Base-by-base conservation (phyloP, 2,329 filamentous ascomycete genomes). In the Albifimbria verrucaria region DNA sequence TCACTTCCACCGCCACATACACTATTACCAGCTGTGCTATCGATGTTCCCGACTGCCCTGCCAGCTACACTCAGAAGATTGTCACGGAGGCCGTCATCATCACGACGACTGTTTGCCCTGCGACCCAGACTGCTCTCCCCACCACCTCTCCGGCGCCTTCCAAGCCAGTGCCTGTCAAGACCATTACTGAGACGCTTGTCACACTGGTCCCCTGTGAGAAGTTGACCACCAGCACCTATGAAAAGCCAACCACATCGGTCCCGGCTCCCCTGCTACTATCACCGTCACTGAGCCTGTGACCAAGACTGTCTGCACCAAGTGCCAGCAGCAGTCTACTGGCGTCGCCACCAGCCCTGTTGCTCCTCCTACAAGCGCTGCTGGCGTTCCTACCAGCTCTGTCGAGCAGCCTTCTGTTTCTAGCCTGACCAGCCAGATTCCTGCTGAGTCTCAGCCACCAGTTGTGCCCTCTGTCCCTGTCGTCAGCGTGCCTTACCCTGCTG, bases 31-130 rank as follows among this genome's bases (percentile, higher is more conserved):
- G 62, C 52, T 75, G 72, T 52, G 69, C 66, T 49, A 67, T 65
- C 39, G 62, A 64, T 3, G 68, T 71, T 18, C 55, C 68, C 55
- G 73, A 75, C 68, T 75, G 72, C 63, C 72, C 72, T 22, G 64
- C 68, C 39, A 61, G 63, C 18, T 69, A 68, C 43, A 67, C 62
- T 62, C 67, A 69, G 26, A 62, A 63, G 32, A 60, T 67, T 22
- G 52, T 73, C 32, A 62, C 66, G 21, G 59, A 55, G 7, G 64
- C 62, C 18, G 21, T 63, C 24, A 39, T 57, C 20, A 20, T 52
- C 23, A 59, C 52, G 50, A 57, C 59, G 39, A 62, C 58, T 21
- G 52, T 63, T 42, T 65, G 62, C 56, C 62, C 62, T 32, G 60
- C 57, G 4, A 57, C 53, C 7, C 50, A 59, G 60, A 61, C 50